These are phyloP conservation scores for Cymbopogon flexuosus DNA, from an alignment of 202 grass and related monocot species.

Conservation along the genomic window DNA sequence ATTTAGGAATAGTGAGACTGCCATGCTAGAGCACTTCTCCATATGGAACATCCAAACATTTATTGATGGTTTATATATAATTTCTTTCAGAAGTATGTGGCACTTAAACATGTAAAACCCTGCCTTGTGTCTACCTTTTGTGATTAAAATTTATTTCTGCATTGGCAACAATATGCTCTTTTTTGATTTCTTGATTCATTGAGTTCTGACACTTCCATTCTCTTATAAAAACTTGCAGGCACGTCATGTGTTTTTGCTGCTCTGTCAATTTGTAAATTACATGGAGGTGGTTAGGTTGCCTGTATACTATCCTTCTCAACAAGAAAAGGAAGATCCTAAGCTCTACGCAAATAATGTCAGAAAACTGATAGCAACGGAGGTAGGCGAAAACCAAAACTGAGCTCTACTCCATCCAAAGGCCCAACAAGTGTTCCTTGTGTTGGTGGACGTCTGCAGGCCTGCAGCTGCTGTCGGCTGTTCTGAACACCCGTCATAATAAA, in stretches of 20 bases:
- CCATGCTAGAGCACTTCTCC: not conserved
- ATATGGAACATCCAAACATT: slow-evolving; percentile 1
- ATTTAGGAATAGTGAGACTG: not conserved
- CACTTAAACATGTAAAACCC: not conserved
- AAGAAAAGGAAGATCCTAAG: slow-evolving; percentile 80
- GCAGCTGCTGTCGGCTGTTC: not conserved
- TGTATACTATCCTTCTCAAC: slow-evolving; percentile 76
- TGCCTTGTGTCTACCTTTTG: not conserved
- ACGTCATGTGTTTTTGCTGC: slow-evolving; percentile 81
- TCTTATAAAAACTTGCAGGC: slow-evolving; percentile 43
- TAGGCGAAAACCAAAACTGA: slow-evolving; percentile 23
- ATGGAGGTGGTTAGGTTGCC: slow-evolving; percentile 76
- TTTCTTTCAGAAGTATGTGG: slow-evolving; percentile 3
- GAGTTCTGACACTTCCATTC: not conserved
- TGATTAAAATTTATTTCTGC: slow-evolving; percentile 16
- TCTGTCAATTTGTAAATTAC: slow-evolving; percentile 86
- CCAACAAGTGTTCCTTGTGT: not conserved
- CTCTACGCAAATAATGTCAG: slow-evolving; percentile 73
- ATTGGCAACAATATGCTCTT: not conserved
- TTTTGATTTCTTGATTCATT: not conserved
- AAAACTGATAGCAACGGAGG: slow-evolving; percentile 72
- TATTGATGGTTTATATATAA: not conserved
- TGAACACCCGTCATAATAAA: no score
- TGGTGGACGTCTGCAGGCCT: not conserved
- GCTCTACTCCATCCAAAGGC: not conserved